Evolutionary conservation across 2,329 filamentous ascomycete species (phyloP).

Genomic region (Penicillium psychrosexuale): DNA sequence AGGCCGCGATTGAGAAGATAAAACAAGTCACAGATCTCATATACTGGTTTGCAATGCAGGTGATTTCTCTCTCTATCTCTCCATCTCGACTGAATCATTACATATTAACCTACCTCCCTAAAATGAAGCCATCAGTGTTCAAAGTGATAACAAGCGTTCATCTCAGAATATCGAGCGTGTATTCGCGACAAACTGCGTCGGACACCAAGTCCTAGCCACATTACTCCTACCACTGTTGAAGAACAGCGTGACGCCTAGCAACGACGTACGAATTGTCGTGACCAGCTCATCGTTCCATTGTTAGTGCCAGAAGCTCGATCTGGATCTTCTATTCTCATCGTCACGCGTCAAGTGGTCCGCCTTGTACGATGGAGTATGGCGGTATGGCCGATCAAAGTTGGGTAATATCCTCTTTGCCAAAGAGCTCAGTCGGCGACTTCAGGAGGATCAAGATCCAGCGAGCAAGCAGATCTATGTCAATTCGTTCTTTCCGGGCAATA

Average conservation of each 20-base stretch:
- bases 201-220: constrained; percentile 51
- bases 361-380: constrained; percentile 27
- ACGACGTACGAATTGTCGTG: constrained; percentile 46
- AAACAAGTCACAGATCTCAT: constrained; percentile 24
- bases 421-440: constrained; percentile 27
- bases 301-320: constrained; percentile 26
- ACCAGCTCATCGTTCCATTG: constrained; percentile 36
- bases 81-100: neutral
- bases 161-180: constrained; percentile 47
- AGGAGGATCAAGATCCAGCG: constrained; percentile 15
- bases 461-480: constrained; percentile 31
- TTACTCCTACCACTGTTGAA: constrained; percentile 42
- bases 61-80: constrained; percentile 6
- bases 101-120: neutral
- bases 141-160: constrained; percentile 23
- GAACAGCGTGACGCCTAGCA: constrained; percentile 25
- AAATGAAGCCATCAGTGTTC: constrained; percentile 18
- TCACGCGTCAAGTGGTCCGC: constrained; percentile 19
- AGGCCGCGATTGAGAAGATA: constrained; percentile 21
- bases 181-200: constrained; percentile 52
- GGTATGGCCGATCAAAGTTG: constrained; percentile 35
- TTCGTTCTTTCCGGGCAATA: constrained; percentile 33
- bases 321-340: constrained; percentile 24
- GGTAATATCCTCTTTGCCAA: constrained; percentile 34
- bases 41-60: constrained; percentile 35